These are phyloP conservation scores for Trichoderma lentiforme DNA, from an alignment of 2,329 filamentous ascomycete genomes.

Conservation along the genomic window DNA sequence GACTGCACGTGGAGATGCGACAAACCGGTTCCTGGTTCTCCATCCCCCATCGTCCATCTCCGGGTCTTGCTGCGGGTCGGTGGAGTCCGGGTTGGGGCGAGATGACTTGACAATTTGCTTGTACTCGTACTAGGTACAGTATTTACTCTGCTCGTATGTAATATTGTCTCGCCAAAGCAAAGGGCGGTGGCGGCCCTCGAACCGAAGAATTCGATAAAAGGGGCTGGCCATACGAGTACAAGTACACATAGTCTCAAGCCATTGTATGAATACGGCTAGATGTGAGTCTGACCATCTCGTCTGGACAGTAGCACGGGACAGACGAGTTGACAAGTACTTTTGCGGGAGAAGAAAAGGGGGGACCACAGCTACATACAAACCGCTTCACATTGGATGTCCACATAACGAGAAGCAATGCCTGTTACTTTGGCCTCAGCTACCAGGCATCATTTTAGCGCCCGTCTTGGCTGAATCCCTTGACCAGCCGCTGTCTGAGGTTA, in stretches of 20 bases:
- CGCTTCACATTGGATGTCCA: neutral
- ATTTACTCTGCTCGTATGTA: neutral
- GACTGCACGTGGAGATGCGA: neutral
- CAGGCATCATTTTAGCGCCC: slow-evolving; percentile 10
- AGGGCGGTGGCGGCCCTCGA: neutral
- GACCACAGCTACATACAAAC: neutral
- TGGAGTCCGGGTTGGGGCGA: neutral
- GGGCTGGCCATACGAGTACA: no score
- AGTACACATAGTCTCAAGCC: no score
- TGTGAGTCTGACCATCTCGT: neutral
- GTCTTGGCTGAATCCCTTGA: neutral
- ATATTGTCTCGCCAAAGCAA: neutral
- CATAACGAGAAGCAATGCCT: neutral
- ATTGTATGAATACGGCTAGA: neutral
- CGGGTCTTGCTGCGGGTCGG: neutral
- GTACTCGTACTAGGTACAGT: neutral
- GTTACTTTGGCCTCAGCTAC: neutral
- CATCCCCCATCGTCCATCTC: neutral
- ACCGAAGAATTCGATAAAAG: neutral
- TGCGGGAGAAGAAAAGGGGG: neutral
- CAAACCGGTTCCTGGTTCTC: neutral
- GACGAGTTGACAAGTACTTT: neutral
- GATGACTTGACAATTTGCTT: neutral
- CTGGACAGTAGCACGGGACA: neutral
- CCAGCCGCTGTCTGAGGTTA: neutral